These are phyloP conservation scores for Ceratobasidium sp. DNA, from an alignment of 1,284 basidiomycete species.

Conservation along the genomic window DNA sequence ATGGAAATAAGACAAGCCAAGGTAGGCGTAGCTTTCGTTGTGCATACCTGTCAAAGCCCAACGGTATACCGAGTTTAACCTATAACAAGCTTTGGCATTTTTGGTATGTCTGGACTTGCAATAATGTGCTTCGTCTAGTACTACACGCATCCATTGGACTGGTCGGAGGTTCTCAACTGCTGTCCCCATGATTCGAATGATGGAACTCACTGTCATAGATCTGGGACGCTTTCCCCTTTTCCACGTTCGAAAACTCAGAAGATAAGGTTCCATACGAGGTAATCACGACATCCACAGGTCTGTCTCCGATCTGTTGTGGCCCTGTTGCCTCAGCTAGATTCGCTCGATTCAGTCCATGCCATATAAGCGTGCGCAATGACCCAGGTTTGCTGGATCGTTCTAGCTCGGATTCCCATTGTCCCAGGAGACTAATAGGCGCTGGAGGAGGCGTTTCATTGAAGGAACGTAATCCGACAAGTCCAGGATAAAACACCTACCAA, in stretches of 20 bases:
- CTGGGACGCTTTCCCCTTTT: slow-evolving; percentile 68
- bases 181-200: background rate
- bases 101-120: slow-evolving; percentile 94
- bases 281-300: slow-evolving; percentile 81
- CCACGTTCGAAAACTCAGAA: slow-evolving; percentile 82
- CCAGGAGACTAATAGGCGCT: slow-evolving; percentile 90
- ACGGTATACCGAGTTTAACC: slow-evolving; percentile 81
- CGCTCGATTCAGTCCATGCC: slow-evolving; percentile 88
- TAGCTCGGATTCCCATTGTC: slow-evolving; percentile 93
- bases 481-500: slow-evolving; percentile 62
- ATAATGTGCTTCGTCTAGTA: slow-evolving; percentile 77
- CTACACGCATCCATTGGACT: slow-evolving; percentile 85
- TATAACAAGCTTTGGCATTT: slow-evolving; percentile 92
- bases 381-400: slow-evolving; percentile 79
- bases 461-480: no score
- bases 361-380: slow-evolving; percentile 78
- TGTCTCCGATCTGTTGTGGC: slow-evolving; percentile 63
- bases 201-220: slow-evolving; percentile 78
- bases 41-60: slow-evolving; percentile 90
- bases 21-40: no score
- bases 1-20: no score
- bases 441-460: background rate
- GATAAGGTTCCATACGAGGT: slow-evolving; percentile 91
- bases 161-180: slow-evolving; percentile 39
- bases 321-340: slow-evolving; percentile 73